Evolutionary conservation across 1,139 yeast genomes (phyloP).

Genomic region (Geotrichum citri-aurantii): DNA sequence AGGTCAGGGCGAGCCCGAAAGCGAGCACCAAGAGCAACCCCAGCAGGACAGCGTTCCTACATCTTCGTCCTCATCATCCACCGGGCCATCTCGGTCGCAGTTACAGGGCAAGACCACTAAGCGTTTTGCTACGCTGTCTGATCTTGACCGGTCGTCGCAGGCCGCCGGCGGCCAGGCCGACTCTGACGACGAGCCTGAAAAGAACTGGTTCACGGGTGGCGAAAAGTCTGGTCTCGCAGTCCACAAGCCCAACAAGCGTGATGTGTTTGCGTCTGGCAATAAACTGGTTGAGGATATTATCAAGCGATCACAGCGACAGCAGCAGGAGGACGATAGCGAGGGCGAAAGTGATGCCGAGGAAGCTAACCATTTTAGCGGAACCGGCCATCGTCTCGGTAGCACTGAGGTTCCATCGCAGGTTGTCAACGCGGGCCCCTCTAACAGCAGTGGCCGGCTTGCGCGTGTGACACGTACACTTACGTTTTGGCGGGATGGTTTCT

Average conservation of each 20-base stretch:
- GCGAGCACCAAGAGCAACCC: not conserved
- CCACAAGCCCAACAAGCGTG: slow-evolving; percentile 68
- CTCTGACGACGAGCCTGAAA: slow-evolving; percentile 54
- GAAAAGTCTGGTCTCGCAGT: slow-evolving; percentile 92
- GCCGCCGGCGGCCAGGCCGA: slow-evolving; percentile 21
- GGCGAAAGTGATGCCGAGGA: slow-evolving; percentile 33
- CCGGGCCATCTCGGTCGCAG: slow-evolving; percentile 1
- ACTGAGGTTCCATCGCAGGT: slow-evolving; percentile 30
- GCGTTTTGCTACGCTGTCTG: slow-evolving; percentile 38
- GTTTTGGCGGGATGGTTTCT: slow-evolving; percentile 95
- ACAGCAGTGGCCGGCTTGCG: slow-evolving; percentile 13
- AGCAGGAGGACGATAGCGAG: slow-evolving; percentile 31
- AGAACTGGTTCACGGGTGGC: slow-evolving; percentile 88
- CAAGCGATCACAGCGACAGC: slow-evolving; percentile 49
- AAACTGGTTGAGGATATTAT: slow-evolving; percentile 52
- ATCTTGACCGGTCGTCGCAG: slow-evolving; percentile 36
- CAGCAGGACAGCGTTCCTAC: slow-evolving; percentile 2
- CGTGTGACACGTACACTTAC: slow-evolving; percentile 56
- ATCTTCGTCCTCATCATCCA: not conserved
- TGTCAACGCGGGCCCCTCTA: slow-evolving; percentile 3
- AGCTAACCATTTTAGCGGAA: slow-evolving; percentile 52
- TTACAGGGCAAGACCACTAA: slow-evolving; percentile 18
- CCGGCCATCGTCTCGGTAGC: slow-evolving; percentile 79
- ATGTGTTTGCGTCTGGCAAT: slow-evolving; percentile 26
- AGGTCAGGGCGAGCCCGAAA: slow-evolving; percentile 6